Evolutionary conservation across 768 basidiomycete genomes (phyloP), one percentile per base, ranked within the genome.

Genomic region (Scleroderma citrinum): DNA sequence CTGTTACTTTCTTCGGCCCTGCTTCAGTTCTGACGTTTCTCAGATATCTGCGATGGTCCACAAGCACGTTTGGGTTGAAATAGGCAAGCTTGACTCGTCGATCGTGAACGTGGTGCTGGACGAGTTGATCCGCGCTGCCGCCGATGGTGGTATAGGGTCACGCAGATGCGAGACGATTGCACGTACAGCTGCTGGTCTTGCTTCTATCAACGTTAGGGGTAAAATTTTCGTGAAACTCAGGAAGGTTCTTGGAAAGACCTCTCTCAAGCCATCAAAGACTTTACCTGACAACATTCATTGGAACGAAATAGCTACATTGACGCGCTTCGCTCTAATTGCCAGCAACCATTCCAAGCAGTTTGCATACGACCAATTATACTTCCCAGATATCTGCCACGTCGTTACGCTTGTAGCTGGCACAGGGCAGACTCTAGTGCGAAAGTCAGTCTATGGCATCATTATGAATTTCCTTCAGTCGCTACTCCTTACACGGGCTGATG

Each of bases 381-480:
- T 92, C 4, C 87, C 93, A 0, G 93, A 96, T 62, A 72, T 88
- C 29, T 72, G 84, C 38, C 90, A 96, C 63, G 71, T 90, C 34
- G 80, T 90, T 53, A 83, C 85, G 5, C 71, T 94, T n/a, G 72
- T 87, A 1, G 80, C 86, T 7, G 87, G 80, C 10, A 81, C 81
- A 31, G 93, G 93, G 11, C 78, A 86, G 6, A 67, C 82, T 0
- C 67, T 82, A 12, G 80, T 92, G 43, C 82, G 92, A 20, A 85
- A 85, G 53, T 85, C 88, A 4, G 79, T 90, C 35, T 91, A 89
- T 60, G 92, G 87, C 8, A 76, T 88, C 32, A 68, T 90, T 52
- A 76, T 92, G 66, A 92, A 92, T 64, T 75, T 91, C 31, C 67
- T 94, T 16, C 92, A 94, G 54, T 80, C 85, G 0, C 67, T 94